Evolutionary conservation across 2,329 filamentous ascomycete species (phyloP).

Genomic region (Penicillium fuscoglaucum): DNA sequence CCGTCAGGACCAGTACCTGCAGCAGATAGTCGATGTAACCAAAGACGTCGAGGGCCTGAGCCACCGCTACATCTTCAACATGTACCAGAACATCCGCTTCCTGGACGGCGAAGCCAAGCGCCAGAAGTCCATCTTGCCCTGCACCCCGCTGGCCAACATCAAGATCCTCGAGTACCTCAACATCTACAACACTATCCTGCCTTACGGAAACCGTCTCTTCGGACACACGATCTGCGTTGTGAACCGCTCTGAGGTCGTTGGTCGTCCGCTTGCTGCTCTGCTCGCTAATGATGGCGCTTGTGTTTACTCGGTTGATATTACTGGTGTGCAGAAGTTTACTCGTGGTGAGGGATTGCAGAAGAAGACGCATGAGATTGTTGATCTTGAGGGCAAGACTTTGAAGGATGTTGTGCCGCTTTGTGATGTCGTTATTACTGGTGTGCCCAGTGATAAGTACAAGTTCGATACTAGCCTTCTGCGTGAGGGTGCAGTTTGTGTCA

Average conservation of each 20-base stretch:
- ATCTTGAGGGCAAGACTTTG: slow-evolving; percentile 76
- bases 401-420: slow-evolving; percentile 81
- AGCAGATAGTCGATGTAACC: slow-evolving; percentile 83
- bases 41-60: slow-evolving; percentile 97
- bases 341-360: slow-evolving; percentile 84
- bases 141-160: slow-evolving; percentile 91
- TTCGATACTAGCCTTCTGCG: slow-evolving; percentile 79
- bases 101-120: slow-evolving; percentile 67
- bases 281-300: slow-evolving; percentile 94
- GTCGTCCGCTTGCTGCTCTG: slow-evolving; percentile 84
- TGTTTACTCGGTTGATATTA: slow-evolving; percentile 93
- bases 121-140: slow-evolving; percentile 90
- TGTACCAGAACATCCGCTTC: slow-evolving; percentile 98
- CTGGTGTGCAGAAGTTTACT: slow-evolving; percentile 88
- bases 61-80: slow-evolving; percentile 95
- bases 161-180: slow-evolving; percentile 95
- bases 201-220: slow-evolving; percentile 88
- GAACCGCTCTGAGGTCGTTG: slow-evolving; percentile 94
- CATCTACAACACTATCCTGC: slow-evolving; percentile 93
- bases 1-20: slow-evolving; percentile 88
- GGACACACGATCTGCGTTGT: slow-evolving; percentile 95
- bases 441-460: slow-evolving; percentile 85
- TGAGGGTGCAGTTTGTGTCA: slow-evolving; percentile 96
- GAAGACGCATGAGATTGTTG: slow-evolving; percentile 79
- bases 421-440: slow-evolving; percentile 92